Conservation (phyloP, 2,329 filamentous ascomycete species). For the Metarhizium robertsii region DNA sequence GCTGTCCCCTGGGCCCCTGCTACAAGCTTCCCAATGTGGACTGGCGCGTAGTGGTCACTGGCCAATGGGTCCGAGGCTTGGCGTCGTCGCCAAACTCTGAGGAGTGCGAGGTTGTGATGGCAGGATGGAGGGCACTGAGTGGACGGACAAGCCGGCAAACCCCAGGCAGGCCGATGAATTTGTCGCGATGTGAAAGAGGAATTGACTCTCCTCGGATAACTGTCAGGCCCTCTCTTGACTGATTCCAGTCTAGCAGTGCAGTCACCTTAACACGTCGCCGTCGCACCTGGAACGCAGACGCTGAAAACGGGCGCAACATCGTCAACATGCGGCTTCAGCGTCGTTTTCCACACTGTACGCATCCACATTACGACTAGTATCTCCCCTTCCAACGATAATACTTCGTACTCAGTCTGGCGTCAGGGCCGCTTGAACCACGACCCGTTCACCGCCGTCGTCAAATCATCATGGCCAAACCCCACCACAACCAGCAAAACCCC, state of each 20-base stretch:
- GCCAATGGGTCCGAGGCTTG: conserved; percentile 1
- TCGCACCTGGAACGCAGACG: no score
- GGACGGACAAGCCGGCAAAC: no score
- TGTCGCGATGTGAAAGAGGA: no score
- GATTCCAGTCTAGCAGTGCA: no score
- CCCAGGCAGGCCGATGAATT: no score
- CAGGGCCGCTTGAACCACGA: neutral
- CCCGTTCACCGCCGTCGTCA: neutral
- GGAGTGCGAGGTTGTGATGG: neutral
- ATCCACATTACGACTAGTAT: neutral
- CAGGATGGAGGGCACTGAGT: no score
- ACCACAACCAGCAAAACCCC: conserved; percentile 6
- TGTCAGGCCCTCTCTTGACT: no score
- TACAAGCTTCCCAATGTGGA: neutral
- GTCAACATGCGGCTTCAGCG: neutral
- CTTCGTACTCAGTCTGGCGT: no score
- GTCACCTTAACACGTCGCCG: no score
- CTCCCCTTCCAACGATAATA: no score
- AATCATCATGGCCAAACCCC: conserved; percentile 7
- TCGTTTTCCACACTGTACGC: neutral
- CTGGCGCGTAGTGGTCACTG: neutral
- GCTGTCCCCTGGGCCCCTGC: conserved; percentile 3
- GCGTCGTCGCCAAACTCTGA: neutral
- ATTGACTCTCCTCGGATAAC: no score
- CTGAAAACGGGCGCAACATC: no score